Evolutionary conservation across 2,329 filamentous ascomycete genomes (phyloP).

Genomic region (Magnaporthiopsis rhizophila): DNA sequence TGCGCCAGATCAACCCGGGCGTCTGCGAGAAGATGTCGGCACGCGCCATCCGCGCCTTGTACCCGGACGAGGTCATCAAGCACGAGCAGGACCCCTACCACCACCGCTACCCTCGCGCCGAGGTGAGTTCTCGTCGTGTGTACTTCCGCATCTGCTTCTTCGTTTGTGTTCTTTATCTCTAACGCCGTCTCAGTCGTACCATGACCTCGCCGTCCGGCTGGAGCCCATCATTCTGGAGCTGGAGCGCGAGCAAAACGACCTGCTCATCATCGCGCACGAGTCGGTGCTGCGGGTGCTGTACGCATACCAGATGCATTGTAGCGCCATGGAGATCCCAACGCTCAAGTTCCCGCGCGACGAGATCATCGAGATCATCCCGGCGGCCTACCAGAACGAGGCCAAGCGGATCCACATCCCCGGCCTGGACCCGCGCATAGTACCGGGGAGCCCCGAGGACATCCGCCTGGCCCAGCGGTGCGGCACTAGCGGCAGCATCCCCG

Average conservation of each 20-base stretch:
- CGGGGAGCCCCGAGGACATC: constrained; percentile 73
- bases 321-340: constrained; percentile 86
- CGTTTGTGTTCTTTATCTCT: not conserved
- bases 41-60: constrained; percentile 67
- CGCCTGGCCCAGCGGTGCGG: constrained; percentile 51
- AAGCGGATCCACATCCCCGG: constrained; percentile 81
- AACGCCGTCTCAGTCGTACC: constrained; percentile 64
- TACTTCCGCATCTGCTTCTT: constrained; percentile 2
- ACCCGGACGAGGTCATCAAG: constrained; percentile 85
- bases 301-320: constrained; percentile 97
- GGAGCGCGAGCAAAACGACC: constrained; percentile 91
- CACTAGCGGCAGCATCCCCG: constrained; percentile 31
- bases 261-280: constrained; percentile 98
- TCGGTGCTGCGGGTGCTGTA: constrained; percentile 96
- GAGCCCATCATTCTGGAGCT: constrained; percentile 97
- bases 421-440: constrained; percentile 58
- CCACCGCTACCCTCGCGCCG: constrained; percentile 88
- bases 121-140: constrained; percentile 45
- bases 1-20: constrained; percentile 95
- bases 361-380: constrained; percentile 97
- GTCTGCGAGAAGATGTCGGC: constrained; percentile 94
- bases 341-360: constrained; percentile 92
- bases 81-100: constrained; percentile 95
- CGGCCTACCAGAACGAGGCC: constrained; percentile 93
- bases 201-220: constrained; percentile 93